Evolutionary conservation across 192 early-diverging fungal species (phyloP), one percentile per base, ranked within the genome.

Genomic region (Coemansia aciculifera): DNA sequence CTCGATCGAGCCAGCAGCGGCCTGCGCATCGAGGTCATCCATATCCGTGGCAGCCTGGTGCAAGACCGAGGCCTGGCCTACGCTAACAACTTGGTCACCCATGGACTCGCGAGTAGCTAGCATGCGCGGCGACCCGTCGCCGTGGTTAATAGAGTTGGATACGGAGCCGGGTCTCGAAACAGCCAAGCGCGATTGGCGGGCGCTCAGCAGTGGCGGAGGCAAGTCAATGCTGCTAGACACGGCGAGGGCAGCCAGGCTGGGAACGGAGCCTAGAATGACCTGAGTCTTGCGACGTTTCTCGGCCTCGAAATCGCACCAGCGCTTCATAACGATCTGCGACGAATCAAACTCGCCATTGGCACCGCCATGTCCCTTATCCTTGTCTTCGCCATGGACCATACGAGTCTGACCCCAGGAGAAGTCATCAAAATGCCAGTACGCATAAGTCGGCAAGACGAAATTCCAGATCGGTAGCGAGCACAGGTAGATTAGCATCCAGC

Each of bases 351-450:
- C 87, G 38, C 90, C 92, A n/a, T 89, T 86, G 34, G 87, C 85
- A 39, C 69, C 81, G 32, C 89, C 87, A 49, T 92, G 89, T 49
- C 85, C 85, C 37, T 77, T 84, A 10, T 81, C 60, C 74, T 85
- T 90, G 66, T 87, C 90, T 43, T 92, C 91, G 71, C 93, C 91
- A 8, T 94, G 86, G 4, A 96, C 94, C 59, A 92, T 63, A 78
- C 96, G 92, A 15, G 97, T 99, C 77, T 95, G 96, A 69, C 95
- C 98, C 96, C 98, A 99, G 27, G 94, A 96, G 68, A 99, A 99
- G 80, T 98, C 96, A 77, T 99, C 98, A 85, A 98, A 95, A 86
- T 98, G 95, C 98, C 98, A 99, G 88, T 96, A 98, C 5, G 98
- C 86, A 68, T 99, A 99, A 24, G 93, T 69, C 21, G 92, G 92